Conservation (phyloP, 2,329 filamentous ascomycete species). For the Gliomastix tumulicola region DNA sequence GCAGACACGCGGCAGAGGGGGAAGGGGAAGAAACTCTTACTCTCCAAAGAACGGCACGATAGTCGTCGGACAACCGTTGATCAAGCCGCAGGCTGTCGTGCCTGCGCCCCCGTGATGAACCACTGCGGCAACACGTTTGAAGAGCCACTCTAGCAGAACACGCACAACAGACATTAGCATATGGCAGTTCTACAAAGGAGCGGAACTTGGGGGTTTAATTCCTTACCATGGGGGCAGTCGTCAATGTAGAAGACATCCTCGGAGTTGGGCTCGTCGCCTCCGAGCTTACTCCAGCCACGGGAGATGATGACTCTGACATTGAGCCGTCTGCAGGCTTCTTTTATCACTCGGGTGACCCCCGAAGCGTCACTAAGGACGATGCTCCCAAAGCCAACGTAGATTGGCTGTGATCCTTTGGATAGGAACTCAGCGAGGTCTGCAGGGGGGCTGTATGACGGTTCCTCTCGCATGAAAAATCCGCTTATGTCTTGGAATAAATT, state of each 20-base stretch:
- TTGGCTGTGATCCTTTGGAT: conserved; percentile 46
- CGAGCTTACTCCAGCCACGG: conserved; percentile 58
- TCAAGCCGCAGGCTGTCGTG: conserved; percentile 57
- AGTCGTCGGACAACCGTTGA: conserved; percentile 52
- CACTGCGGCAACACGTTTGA: conserved; percentile 49
- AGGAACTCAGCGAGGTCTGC: conserved; percentile 49
- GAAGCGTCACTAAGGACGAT: conserved; percentile 59
- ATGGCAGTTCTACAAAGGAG: no score
- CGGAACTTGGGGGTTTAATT: no score
- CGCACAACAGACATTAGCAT: no score
- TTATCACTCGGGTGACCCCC: conserved; percentile 48
- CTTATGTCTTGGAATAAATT: conserved; percentile 7
- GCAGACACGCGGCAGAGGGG: no score
- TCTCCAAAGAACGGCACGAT: conserved; percentile 62
- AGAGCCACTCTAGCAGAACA: no score
- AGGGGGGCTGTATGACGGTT: conserved; percentile 31
- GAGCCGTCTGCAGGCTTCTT: conserved; percentile 46
- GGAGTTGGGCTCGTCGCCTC: conserved; percentile 32
- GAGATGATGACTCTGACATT: conserved; percentile 55
- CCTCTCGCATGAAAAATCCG: conserved; percentile 12
- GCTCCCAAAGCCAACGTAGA: conserved; percentile 62
- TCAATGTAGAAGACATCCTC: conserved; percentile 53
- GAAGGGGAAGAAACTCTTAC: conserved; percentile 1
- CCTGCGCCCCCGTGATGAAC: conserved; percentile 61
- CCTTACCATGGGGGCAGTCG: conserved; percentile 58